Base-by-base conservation (phyloP, 768 basidiomycete genomes). In the Boletus rex-veris region DNA sequence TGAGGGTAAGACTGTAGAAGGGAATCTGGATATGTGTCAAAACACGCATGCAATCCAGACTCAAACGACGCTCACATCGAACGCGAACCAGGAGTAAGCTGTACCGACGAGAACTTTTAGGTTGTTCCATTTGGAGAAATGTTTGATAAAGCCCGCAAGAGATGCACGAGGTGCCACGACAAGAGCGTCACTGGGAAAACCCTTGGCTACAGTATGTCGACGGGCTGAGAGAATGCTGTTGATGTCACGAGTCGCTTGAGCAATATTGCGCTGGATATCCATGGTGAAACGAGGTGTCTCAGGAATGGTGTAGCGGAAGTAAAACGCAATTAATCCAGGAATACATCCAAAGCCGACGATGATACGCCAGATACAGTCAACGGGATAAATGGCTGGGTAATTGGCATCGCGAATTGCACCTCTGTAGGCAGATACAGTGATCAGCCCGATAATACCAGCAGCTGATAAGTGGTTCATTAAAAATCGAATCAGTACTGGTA, bases 221-320 rank as follows among this genome's bases (percentile, higher is more conserved):
- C 77, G 75, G 19, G 70, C 74, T 18, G 76, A 72, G 40, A 92
- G 62, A 54, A 89, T 84, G 24, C 75, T 75, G 49, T 82, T 77
- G 57, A 92, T 88, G 60, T 94, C 91, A 46, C 77, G 72, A 3
- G 80, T 60, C 9, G 91, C 92, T 64, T 85, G 87, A 53, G 79
- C 73, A 48, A 94, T 75, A 65, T 94, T 92, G 40, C 75, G 76
- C 68, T 90, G 88, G 57, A 95, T 81, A 75, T 94, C 92, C 87
- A 94, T 91, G 55, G 90, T 95, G 71, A 79, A 85, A 57, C 92
- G 90, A 28, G 92, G 92, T 1, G 92, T 93, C 70, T 95, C 92
- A 12, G 91, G 90, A 64, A 95, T 92, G 30, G 92, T 93, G 38
- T 92, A 77, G 64, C 92, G 90, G 84, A 88, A 92, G 76, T 91